These are phyloP conservation scores for Blastosporella zonata DNA, from an alignment of 1,284 basidiomycete species.

Conservation along the genomic window DNA sequence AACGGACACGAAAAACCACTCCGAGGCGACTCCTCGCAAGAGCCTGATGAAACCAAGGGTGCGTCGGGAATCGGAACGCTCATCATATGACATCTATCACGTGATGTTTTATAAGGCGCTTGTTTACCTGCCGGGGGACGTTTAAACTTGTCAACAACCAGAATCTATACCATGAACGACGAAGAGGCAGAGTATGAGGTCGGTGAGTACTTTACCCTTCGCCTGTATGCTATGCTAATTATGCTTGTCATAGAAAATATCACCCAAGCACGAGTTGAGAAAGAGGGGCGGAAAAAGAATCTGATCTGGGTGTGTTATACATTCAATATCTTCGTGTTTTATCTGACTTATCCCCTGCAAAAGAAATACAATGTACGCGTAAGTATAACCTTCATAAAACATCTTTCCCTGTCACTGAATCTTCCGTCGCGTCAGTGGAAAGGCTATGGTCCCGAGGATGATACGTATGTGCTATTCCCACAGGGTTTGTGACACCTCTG, in stretches of 20 bases:
- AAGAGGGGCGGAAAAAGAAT: conserved; percentile 38
- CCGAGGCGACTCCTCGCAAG: too few relatives aligned
- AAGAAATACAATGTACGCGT: conserved; percentile 67
- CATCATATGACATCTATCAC: too few relatives aligned
- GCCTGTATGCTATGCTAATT: neutral
- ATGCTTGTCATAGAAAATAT: conserved; percentile 46
- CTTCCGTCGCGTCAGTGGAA: conserved; percentile 54
- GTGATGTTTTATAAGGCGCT: too few relatives aligned
- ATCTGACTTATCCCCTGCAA: conserved; percentile 6
- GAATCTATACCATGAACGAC: conserved; percentile 24
- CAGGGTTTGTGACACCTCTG: neutral
- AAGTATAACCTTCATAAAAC: conserved; percentile 19
- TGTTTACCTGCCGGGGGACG: neutral
- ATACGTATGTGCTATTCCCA: conserved; percentile 51
- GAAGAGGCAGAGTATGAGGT: conserved; percentile 66
- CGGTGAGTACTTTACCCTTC: conserved; percentile 41
- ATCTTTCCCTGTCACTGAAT: neutral
- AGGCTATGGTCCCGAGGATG: conserved; percentile 53
- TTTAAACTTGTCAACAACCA: neutral
- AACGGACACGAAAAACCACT: too few relatives aligned
- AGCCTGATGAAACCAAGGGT: too few relatives aligned
- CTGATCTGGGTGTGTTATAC: conserved; percentile 33
- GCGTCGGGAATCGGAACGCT: too few relatives aligned
- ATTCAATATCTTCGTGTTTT: conserved; percentile 9
- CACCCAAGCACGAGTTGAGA: conserved; percentile 44